These are phyloP conservation scores for Chaetothyriales sp. DNA, from an alignment of 2,329 filamentous ascomycete genomes.

Conservation along the genomic window DNA sequence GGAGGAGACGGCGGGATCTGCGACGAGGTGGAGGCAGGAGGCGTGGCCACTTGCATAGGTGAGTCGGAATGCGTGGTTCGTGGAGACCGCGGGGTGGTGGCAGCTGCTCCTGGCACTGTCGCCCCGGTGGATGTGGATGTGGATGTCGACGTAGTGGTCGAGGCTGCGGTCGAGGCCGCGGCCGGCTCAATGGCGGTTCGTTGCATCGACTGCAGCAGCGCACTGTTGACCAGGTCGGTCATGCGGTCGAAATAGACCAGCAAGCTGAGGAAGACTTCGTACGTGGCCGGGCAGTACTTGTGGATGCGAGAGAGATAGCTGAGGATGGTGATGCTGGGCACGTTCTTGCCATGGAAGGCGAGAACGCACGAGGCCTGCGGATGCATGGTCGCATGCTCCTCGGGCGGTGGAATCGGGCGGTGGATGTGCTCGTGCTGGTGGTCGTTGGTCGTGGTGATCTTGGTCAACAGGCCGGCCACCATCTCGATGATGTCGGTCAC, in stretches of 20 bases:
- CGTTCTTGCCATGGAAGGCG: conserved; percentile 95
- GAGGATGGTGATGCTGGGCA: conserved; percentile 88
- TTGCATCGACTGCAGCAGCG: conserved; percentile 38
- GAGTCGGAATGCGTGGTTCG: background rate
- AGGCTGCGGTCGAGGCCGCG: background rate
- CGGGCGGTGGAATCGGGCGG: conserved; percentile 50
- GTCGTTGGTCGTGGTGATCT: conserved; percentile 95
- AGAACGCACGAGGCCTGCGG: conserved; percentile 60
- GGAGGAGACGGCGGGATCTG: conserved; percentile 1
- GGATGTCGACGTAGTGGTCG: background rate
- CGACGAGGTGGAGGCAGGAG: conserved; percentile 3
- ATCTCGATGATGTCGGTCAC: conserved; percentile 97
- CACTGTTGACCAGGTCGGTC: conserved; percentile 85
- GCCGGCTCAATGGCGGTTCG: background rate
- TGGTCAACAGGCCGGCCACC: conserved; percentile 89
- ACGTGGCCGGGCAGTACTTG: conserved; percentile 97
- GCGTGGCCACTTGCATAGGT: background rate
- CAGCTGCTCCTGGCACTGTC: background rate
- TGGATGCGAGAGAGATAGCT: conserved; percentile 94
- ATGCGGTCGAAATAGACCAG: conserved; percentile 97
- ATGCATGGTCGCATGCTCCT: conserved; percentile 43
- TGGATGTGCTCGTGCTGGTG: conserved; percentile 83
- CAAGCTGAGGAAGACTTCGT: conserved; percentile 90
- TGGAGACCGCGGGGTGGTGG: background rate
- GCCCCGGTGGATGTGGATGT: background rate